A percentile compares a stretch with the other conserved stretches of the same genome.
Evolutionary conservation across 805 yeast species (phyloP).

Genomic region (Candida cerambycidarum): DNA sequence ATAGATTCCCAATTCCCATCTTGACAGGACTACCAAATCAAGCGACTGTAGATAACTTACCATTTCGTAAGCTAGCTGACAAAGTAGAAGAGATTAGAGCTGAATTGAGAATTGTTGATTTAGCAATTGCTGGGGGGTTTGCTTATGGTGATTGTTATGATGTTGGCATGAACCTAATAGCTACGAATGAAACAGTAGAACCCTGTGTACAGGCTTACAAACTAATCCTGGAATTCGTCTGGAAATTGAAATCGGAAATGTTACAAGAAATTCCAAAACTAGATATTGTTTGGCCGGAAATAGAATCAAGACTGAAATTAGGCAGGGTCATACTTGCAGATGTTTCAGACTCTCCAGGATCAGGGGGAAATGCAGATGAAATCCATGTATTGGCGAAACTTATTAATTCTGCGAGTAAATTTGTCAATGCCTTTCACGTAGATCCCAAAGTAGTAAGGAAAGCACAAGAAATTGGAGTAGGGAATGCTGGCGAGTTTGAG

Average conservation of each 20-base stretch:
- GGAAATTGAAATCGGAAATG: slow-evolving; percentile 3
- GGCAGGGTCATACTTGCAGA: slow-evolving; percentile 7
- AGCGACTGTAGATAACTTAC: slow-evolving; percentile 5
- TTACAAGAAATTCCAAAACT: neutral
- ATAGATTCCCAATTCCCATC: slow-evolving; percentile 3
- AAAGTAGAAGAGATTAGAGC: neutral
- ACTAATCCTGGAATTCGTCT: slow-evolving; percentile 3
- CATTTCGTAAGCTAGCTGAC: slow-evolving; percentile 1
- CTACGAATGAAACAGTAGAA: neutral
- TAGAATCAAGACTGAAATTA: neutral
- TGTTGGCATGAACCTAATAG: slow-evolving; percentile 6
- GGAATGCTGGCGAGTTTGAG: neutral
- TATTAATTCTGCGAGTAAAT: neutral
- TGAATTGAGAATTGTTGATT: neutral
- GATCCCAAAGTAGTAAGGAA: slow-evolving; percentile 1
- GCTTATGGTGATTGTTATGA: slow-evolving; percentile 8
- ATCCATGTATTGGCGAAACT: neutral
- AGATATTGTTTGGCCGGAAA: neutral
- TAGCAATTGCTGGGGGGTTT: slow-evolving; percentile 3
- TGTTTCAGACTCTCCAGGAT: slow-evolving; percentile 4
- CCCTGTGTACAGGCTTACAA: slow-evolving; percentile 4
- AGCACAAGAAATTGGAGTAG: neutral
- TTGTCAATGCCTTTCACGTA: slow-evolving; percentile 6
- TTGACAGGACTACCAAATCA: slow-evolving; percentile 5
- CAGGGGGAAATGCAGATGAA: slow-evolving; percentile 8